Percentiles rank a stretch among this genome's conserved stretches.
phyloP scores from a whole-genome alignment of 768 basidiomycete species.

The Mycena metata region DNA sequence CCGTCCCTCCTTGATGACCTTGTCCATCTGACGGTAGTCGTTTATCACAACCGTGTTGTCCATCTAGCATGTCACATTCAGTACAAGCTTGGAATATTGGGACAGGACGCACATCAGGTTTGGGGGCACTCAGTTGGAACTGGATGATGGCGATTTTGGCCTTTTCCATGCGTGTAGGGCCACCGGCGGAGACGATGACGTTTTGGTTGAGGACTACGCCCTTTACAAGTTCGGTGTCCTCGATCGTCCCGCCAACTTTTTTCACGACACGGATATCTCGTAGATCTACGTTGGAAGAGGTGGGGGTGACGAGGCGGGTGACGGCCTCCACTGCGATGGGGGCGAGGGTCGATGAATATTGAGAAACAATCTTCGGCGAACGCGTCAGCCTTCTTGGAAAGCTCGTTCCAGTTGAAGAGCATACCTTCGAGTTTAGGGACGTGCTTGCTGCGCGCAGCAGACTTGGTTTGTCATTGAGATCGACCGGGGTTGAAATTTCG shows the following conservation, averaged over 20 bases:
- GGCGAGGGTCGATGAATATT: slow-evolving; percentile 98
- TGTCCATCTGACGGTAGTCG: slow-evolving; percentile 99
- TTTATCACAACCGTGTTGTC: slow-evolving; percentile 99
- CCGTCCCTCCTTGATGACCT: slow-evolving; percentile 98
- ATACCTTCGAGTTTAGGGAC: slow-evolving; percentile 94
- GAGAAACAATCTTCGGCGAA: slow-evolving; percentile 88
- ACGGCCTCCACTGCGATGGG: slow-evolving; percentile 99
- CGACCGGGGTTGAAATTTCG: slow-evolving; percentile 92
- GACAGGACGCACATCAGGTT: slow-evolving; percentile 84
- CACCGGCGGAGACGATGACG: slow-evolving; percentile 90
- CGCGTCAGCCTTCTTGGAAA: neutral
- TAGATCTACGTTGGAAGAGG: slow-evolving; percentile 95
- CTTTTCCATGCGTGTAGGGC: slow-evolving; percentile 96
- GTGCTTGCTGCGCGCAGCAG: slow-evolving; percentile 95
- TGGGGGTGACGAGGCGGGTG: slow-evolving; percentile 87
- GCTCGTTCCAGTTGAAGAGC: slow-evolving; percentile 26
- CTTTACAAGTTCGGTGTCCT: slow-evolving; percentile 97
- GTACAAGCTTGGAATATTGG: slow-evolving; percentile 9
- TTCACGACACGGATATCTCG: slow-evolving; percentile 97
- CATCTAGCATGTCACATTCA: slow-evolving; percentile 73
- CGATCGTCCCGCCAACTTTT: slow-evolving; percentile 98
- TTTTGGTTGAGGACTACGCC: slow-evolving; percentile 98
- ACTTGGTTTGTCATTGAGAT: slow-evolving; percentile 87
- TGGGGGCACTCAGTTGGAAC: slow-evolving; percentile 97
- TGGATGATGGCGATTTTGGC: slow-evolving; percentile 99